Evolutionary conservation across 352 stramenopile genomes (phyloP).

Genomic region (Phytopythium vexans): DNA sequence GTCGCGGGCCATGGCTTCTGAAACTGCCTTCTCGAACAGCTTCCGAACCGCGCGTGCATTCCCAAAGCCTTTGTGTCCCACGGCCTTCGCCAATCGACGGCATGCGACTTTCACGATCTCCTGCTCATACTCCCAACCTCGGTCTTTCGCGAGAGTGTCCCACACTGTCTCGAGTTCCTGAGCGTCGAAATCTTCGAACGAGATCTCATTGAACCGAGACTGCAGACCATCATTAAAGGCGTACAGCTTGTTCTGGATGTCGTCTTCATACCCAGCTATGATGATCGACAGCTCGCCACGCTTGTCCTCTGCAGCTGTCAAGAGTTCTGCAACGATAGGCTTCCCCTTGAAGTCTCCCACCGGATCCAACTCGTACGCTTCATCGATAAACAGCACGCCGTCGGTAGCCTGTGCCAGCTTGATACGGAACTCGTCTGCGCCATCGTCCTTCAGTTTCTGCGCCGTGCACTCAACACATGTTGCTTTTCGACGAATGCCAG

Average conservation of each 20-base stretch:
- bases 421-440: slow-evolving; percentile 64
- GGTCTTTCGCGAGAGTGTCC: slow-evolving; percentile 38
- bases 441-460: slow-evolving; percentile 75
- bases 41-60: slow-evolving; percentile 83
- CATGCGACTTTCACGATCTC: slow-evolving; percentile 59
- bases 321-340: slow-evolving; percentile 84
- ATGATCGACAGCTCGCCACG: slow-evolving; percentile 87
- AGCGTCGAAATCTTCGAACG: slow-evolving; percentile 91
- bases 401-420: slow-evolving; percentile 68
- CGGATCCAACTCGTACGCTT: slow-evolving; percentile 90
- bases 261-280: slow-evolving; percentile 90
- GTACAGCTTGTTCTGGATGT: slow-evolving; percentile 92
- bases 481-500: slow-evolving; percentile 43
- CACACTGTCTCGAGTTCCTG: slow-evolving; percentile 81
- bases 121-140: slow-evolving; percentile 44
- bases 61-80: slow-evolving; percentile 79
- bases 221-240: slow-evolving; percentile 86
- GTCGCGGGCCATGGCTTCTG: slow-evolving; percentile 62
- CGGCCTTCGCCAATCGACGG: slow-evolving; percentile 54
- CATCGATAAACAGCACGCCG: slow-evolving; percentile 92
- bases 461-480: slow-evolving; percentile 43
- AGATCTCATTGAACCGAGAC: slow-evolving; percentile 82
- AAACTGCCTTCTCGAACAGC: slow-evolving; percentile 62
- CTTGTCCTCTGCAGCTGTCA: slow-evolving; percentile 86
- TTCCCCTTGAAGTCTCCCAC: slow-evolving; percentile 70